Conservation (phyloP, 148 eudicot genomes). For the Arbutus unedo region DNA sequence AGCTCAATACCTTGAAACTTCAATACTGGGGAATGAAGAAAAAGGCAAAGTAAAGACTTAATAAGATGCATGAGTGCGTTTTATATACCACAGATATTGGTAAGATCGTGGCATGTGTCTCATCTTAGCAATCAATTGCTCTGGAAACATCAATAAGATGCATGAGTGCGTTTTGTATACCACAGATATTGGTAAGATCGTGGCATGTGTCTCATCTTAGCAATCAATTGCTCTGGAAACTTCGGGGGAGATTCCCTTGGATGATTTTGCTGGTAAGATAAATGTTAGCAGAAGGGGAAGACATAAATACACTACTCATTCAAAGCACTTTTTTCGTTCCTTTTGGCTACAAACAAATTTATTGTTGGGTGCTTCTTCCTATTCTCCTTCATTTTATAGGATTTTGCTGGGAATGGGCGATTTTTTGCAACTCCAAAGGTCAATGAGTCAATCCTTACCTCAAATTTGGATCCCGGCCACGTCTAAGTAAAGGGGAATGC, state of each 20-base stretch:
- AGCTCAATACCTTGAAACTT: conserved; percentile 32
- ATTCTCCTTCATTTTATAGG: neutral
- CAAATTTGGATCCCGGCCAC: neutral
- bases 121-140: neutral
- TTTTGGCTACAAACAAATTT: neutral
- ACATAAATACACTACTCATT: neutral
- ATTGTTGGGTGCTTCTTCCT: neutral
- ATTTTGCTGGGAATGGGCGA: neutral
- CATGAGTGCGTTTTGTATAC: too few species aligned
- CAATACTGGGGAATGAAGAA: conserved; percentile 27
- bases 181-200: neutral
- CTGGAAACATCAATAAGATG: conserved; percentile 8
- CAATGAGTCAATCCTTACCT: neutral
- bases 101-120: neutral
- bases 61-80: neutral
- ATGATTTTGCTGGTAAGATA: conserved; percentile 14
- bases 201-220: neutral
- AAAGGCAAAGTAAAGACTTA: conserved; percentile 21
- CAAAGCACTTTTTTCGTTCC: neutral
- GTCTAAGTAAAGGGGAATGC: neutral
- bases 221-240: neutral
- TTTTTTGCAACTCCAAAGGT: neutral
- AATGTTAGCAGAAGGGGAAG: neutral
- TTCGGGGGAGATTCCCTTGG: conserved; percentile 12
- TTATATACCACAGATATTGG: neutral